phyloP scores from a whole-genome alignment of 169 alveolate species.

The Eimeria zaria region DNA sequence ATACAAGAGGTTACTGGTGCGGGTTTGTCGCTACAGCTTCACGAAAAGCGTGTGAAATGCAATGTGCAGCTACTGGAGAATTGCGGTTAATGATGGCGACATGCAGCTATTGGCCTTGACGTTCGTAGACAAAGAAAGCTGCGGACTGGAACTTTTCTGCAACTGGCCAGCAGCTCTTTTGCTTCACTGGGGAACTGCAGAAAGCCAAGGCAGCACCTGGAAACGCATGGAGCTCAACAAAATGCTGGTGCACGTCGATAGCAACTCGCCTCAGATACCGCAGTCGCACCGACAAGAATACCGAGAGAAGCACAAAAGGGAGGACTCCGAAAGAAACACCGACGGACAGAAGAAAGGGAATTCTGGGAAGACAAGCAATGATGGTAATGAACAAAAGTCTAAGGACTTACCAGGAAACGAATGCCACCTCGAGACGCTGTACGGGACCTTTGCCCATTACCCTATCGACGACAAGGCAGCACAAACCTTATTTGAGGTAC shows the following conservation, averaged over 20 bases:
- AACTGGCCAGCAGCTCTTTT: conserved; percentile 71
- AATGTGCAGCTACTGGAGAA: conserved; percentile 61
- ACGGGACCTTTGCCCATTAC: conserved; percentile 68
- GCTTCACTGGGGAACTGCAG: conserved; percentile 72
- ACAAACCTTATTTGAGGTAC: conserved; percentile 67
- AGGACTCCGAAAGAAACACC: background rate
- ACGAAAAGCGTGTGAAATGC: background rate
- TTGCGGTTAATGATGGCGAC: conserved; percentile 62
- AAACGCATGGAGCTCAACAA: conserved; percentile 70
- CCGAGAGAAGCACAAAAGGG: background rate
- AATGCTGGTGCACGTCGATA: conserved; percentile 48
- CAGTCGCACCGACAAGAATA: background rate
- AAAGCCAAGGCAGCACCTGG: conserved; percentile 17
- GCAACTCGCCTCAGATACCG: background rate
- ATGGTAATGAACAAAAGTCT: background rate
- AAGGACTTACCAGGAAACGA: background rate
- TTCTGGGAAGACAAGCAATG: conserved; percentile 7
- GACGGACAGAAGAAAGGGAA: background rate
- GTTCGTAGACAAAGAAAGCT: conserved; percentile 40
- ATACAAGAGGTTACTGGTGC: background rate
- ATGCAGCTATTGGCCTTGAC: conserved; percentile 66
- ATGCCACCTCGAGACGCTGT: conserved; percentile 33
- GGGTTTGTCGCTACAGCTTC: background rate
- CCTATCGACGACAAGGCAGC: conserved; percentile 60
- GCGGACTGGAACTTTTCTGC: conserved; percentile 75